Evolutionary conservation across 192 early-diverging fungal genomes (phyloP), one percentile per base, ranked within the genome.

Genomic region (Kappamyces sp.): DNA sequence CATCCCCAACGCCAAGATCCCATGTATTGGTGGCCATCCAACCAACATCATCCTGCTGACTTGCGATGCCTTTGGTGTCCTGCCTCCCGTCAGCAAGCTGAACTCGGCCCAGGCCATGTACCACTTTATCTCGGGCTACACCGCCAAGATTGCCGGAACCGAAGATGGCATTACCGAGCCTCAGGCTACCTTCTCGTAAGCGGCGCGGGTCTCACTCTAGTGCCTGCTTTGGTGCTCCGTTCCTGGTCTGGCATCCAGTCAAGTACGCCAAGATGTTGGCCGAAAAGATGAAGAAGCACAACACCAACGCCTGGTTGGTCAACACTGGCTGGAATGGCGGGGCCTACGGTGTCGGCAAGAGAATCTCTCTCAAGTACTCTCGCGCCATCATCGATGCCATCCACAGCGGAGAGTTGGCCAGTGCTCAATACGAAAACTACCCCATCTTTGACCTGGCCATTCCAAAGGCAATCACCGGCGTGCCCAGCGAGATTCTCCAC

Each of bases 241-340:
- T 97, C 87, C 78, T 97, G 38, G 92, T 95, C 57, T 85, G 91
- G 76, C 94, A 97, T 74, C 94, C 94, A 39, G 84, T 87, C 63
- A 91, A 88, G 73, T 97, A 97, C 74, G 94, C 94, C 41, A 84
- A 84, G 67, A 94, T 95, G 92, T 83, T 98, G 54, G 95, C 95
- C 3, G 83, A 90, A 40, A 96, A 98, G 86, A 94, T 98, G 79
- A 74, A 86, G 59, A 38, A 82, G 50, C 86, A 96, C 78, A 78
- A 82, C 70, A 88, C 87, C 52, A 74, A 88, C 74, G 92, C 88
- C 51, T 98, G 91, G 91, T 52, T 82, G 42, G 87, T 96, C 82
- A 98, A 96, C 85, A 96, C 93, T 60, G 93, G 92, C 60, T 96
- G 90, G 95, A 91, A 83, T 67, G 92, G 95, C 73, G 95, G 95